Base-by-base conservation (phyloP, 164 flowering plant species). In the Magnolia officinalis region DNA sequence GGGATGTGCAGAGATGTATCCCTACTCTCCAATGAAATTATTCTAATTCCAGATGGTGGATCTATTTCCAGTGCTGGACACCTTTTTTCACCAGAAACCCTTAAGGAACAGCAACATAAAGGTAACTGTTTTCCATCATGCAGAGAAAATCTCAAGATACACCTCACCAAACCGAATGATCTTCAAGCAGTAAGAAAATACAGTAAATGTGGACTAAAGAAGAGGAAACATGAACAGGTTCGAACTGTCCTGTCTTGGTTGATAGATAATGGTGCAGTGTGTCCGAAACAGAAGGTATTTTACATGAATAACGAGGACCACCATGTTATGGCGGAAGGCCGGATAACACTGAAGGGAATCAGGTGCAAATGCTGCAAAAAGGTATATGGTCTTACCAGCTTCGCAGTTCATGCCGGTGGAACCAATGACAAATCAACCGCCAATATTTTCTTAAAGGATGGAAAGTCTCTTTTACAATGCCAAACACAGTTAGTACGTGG, bases 391-490 rank as follows among this genome's bases (percentile, higher is more conserved):
- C 79, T 90, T 50, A 63, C 80, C 37, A 50, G 78, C 14, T 96
- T 96, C 85, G 90, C 78, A 80, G 75, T 59, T 80, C 99, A 96
- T 86, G 96, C 94, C 66, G 94, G 90, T 37, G 79, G 90, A 78
- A 79, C 10, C 18, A 20, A 2, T 77, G 72, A 19, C 51, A 79
- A 79, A 6, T 91, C 98, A 8, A 77, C 92, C 70, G 90, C 87
- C 37, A 80, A 85, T 78, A 91, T 96, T 9, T 89, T 87, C 81
- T 73, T 94, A 83, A 84, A 82, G 70, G 91, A 94, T 86, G 98
- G 97, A 0, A 90, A 91, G 85, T 94, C 98, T 75, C 82, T 96
- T 72, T 37, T 89, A 67, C 90, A 93, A 8, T 94, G 98, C 82
- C 91, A 88, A 79, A 75, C 63, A 78, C 83, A 91, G 80, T 23